A percentile compares a stretch with the other conserved stretches of the same genome.
These are phyloP conservation scores for Calocybe cyanea DNA, from an alignment of 768 basidiomycete genomes.

Conservation along the genomic window DNA sequence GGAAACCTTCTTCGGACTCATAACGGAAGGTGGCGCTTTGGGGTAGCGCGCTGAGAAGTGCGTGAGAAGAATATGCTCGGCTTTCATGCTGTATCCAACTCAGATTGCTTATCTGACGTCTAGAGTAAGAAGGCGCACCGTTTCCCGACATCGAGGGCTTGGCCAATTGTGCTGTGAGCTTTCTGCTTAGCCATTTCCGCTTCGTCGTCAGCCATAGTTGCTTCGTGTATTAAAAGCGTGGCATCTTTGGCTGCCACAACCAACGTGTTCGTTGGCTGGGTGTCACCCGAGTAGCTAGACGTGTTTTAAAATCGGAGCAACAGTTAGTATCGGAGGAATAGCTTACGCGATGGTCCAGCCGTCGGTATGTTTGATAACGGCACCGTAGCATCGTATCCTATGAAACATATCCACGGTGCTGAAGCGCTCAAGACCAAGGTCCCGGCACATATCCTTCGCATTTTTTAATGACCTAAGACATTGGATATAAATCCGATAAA, in stretches of 20 bases:
- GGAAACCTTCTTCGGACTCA: conserved; percentile 8
- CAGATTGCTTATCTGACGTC: too few species aligned
- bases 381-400: conserved; percentile 68
- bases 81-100: conserved; percentile 63
- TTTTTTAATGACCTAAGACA: conserved; percentile 39
- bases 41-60: conserved; percentile 96
- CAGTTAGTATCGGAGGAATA: conserved; percentile 36
- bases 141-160: conserved; percentile 77
- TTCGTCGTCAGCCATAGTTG: conserved; percentile 87
- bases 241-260: conserved; percentile 60
- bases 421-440: conserved; percentile 58
- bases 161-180: conserved; percentile 86
- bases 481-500: background rate
- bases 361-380: conserved; percentile 60
- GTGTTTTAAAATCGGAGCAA: background rate
- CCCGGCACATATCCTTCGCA: conserved; percentile 40
- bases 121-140: conserved; percentile 39
- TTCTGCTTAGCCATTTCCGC: conserved; percentile 67
- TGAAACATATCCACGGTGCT: conserved; percentile 72
- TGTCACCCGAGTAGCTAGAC: conserved; percentile 90
- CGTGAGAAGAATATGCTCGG: conserved; percentile 81
- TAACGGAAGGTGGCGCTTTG: conserved; percentile 64
- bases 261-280: conserved; percentile 68
- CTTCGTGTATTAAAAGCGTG: conserved; percentile 90
- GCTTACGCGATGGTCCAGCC: conserved; percentile 79